Evolutionary conservation across 148 eudicot genomes (phyloP).

Genomic region (Vaccinium corymbosum): DNA sequence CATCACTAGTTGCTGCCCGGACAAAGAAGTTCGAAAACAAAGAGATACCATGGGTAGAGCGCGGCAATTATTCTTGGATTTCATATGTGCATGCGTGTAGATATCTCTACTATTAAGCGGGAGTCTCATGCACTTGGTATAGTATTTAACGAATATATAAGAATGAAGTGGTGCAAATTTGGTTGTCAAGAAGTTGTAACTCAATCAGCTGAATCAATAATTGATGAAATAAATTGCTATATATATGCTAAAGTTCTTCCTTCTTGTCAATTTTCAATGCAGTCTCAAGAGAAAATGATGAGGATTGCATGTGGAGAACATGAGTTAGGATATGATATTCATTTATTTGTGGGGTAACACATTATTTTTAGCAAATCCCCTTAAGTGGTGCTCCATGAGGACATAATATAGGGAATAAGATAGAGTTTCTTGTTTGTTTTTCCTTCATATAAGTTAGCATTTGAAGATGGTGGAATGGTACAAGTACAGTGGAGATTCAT

Average conservation of each 20-base stretch:
- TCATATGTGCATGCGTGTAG: not conserved
- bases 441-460: not conserved
- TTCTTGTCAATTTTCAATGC: not conserved
- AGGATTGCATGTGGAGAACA: not conserved
- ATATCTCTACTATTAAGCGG: not conserved
- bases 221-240: not conserved
- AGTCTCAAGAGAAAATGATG: not conserved
- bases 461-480: not conserved
- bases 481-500: not conserved
- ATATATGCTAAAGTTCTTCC: not conserved
- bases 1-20: slow-evolving; percentile 30
- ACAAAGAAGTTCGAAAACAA: not conserved
- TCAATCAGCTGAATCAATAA: not conserved
- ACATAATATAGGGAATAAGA: not conserved
- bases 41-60: not conserved
- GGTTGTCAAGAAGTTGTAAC: not conserved
- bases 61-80: not conserved
- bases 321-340: not conserved
- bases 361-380: not conserved
- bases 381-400: not conserved
- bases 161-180: not conserved
- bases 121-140: not conserved
- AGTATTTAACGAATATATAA: not conserved
- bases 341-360: no score
- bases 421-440: not conserved